Evolutionary conservation across 805 yeast species (phyloP).

Genomic region (Groenewaldozyma tartarivorans): DNA sequence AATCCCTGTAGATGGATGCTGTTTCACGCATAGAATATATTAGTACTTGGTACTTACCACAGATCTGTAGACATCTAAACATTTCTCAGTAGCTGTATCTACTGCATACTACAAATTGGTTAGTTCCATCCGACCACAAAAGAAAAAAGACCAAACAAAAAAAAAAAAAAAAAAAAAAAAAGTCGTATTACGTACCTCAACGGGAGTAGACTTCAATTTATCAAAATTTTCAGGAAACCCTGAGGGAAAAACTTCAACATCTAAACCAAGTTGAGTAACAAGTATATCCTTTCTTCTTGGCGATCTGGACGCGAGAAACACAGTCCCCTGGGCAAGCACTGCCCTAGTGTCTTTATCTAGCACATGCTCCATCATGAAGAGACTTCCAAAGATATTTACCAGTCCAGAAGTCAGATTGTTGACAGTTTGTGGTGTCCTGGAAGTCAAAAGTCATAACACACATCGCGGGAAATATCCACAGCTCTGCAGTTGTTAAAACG

Average conservation of each 20-base stretch:
- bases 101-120: slow-evolving; percentile 41
- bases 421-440: no score
- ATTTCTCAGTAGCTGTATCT: slow-evolving; percentile 62
- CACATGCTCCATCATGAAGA: no score
- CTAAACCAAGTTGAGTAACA: slow-evolving; percentile 32
- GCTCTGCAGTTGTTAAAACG: no score
- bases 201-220: slow-evolving; percentile 40
- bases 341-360: background rate
- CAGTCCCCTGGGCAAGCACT: slow-evolving; percentile 16
- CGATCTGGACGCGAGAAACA: slow-evolving; percentile 76
- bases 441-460: no score
- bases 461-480: no score
- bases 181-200: slow-evolving; percentile 28
- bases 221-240: slow-evolving; percentile 68
- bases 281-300: slow-evolving; percentile 74
- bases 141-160: slow-evolving; percentile 10
- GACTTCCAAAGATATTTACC: no score
- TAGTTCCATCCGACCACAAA: slow-evolving; percentile 1
- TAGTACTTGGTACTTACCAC: slow-evolving; percentile 18
- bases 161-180: slow-evolving; percentile 1
- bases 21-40: background rate
- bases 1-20: no score
- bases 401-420: no score
- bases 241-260: slow-evolving; percentile 43
- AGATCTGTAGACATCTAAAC: slow-evolving; percentile 46